Evolutionary conservation across 805 yeast species (phyloP).

Genomic region (Lachancea thermotolerans): DNA sequence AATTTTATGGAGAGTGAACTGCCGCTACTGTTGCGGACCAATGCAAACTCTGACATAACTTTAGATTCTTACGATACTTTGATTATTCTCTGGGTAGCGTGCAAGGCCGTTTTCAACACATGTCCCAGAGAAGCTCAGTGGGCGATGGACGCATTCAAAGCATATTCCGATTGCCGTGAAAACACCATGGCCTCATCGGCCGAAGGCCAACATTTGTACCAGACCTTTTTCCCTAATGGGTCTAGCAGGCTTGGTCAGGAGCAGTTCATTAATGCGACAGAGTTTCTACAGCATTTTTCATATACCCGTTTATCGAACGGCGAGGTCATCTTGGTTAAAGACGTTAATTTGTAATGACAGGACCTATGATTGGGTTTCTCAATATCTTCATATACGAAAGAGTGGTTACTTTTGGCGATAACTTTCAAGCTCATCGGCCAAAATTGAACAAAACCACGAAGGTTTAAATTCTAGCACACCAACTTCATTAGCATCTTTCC

Average conservation of each 20-base stretch:
- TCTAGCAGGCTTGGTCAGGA: conserved; percentile 6
- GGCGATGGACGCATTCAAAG: neutral
- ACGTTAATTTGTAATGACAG: conserved; percentile 3
- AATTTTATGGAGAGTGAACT: conserved; percentile 40
- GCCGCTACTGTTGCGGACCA: conserved; percentile 28
- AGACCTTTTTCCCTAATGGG: conserved; percentile 5
- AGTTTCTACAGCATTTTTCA: conserved; percentile 14
- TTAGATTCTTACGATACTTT: conserved; percentile 4
- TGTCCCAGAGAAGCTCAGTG: conserved; percentile 1
- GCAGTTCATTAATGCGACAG: conserved; percentile 12
- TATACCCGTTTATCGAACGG: conserved; percentile 21
- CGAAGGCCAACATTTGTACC: neutral
- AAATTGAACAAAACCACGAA: neutral
- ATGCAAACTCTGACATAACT: conserved; percentile 39
- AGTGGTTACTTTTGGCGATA: neutral
- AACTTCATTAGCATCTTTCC: neutral
- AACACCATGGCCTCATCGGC: neutral
- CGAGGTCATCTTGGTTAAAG: conserved; percentile 19
- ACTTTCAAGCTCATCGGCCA: conserved; percentile 4
- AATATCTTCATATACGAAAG: neutral
- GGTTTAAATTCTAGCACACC: neutral
- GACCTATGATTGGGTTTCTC: conserved; percentile 5
- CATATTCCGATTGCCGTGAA: neutral
- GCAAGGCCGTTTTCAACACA: neutral
- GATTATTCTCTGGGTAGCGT: conserved; percentile 3